Evolutionary conservation across 345 rosid genomes (phyloP).

Genomic region (Alliaria petiolata): DNA sequence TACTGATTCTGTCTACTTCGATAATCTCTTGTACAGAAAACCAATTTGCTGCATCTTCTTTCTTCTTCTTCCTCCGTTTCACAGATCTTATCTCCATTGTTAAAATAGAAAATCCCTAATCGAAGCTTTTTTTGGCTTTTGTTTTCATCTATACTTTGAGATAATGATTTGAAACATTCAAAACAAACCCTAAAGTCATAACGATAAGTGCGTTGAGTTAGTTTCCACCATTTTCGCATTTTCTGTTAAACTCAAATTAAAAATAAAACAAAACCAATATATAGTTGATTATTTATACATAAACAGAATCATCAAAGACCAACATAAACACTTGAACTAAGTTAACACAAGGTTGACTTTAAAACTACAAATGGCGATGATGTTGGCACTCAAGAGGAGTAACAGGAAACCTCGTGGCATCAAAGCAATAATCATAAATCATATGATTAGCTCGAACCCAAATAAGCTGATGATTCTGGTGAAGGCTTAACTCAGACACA

Average conservation of each 20-base stretch:
- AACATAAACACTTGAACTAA: constrained; percentile 28
- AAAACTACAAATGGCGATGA: constrained; percentile 65
- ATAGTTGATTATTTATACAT: constrained; percentile 29
- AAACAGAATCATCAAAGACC: constrained; percentile 29
- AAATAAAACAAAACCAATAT: neutral
- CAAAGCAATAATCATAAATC: constrained; percentile 85
- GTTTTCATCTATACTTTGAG: neutral
- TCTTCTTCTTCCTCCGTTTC: constrained; percentile 46
- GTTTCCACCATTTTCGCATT: constrained; percentile 20
- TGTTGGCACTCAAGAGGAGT: constrained; percentile 85
- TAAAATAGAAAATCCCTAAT: neutral
- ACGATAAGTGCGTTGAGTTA: constrained; percentile 38
- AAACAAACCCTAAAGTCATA: constrained; percentile 33
- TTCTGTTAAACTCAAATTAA: neutral
- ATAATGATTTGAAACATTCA: constrained; percentile 58
- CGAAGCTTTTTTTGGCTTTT: neutral
- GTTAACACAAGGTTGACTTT: neutral
- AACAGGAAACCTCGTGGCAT: constrained; percentile 67
- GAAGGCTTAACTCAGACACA: constrained; percentile 61
- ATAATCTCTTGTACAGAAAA: neutral
- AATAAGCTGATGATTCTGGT: constrained; percentile 90
- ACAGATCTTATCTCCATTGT: constrained; percentile 74
- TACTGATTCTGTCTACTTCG: constrained; percentile 50
- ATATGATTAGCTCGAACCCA: constrained; percentile 94
- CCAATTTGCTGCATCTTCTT: constrained; percentile 9